phyloP scores from a whole-genome alignment of 2,329 filamentous ascomycete species.

The Colletotrichum tanaceti region DNA sequence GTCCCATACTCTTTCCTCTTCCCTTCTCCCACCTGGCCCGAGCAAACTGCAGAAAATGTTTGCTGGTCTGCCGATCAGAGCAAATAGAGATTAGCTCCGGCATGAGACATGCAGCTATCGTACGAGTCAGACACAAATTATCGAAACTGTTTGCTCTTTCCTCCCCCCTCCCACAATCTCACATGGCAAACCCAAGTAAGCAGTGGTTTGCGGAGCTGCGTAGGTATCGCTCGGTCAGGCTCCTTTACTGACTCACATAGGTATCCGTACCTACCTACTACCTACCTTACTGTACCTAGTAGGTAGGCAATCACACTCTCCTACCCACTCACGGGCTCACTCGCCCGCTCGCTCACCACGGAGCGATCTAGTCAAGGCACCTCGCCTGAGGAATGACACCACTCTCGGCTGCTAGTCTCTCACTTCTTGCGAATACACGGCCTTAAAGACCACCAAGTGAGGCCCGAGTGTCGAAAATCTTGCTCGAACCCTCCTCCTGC shows the following conservation, averaged over 20 bases:
- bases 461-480: slow-evolving; percentile 13
- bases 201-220: no score
- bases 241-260: no score
- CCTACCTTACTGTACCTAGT: no score
- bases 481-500: slow-evolving; percentile 1
- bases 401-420: background rate
- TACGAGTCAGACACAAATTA: slow-evolving; percentile 30
- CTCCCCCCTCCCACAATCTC: background rate
- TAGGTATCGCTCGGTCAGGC: no score
- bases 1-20: background rate
- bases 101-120: slow-evolving; percentile 8
- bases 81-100: slow-evolving; percentile 7
- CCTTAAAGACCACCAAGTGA: background rate
- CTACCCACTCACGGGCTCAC: background rate
- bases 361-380: background rate
- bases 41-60: slow-evolving; percentile 2
- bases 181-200: no score
- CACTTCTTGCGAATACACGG: background rate
- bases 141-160: slow-evolving; percentile 15
- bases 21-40: background rate
- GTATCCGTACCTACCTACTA: no score
- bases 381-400: slow-evolving; percentile 15
- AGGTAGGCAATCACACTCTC: no score
- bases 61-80: slow-evolving; percentile 1
- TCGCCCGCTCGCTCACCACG: background rate